Percentiles rank a stretch among this genome's conserved stretches.
These are phyloP conservation scores for Xylariomycetidae sp. DNA, from an alignment of 2,329 filamentous ascomycete genomes.

Conservation along the genomic window DNA sequence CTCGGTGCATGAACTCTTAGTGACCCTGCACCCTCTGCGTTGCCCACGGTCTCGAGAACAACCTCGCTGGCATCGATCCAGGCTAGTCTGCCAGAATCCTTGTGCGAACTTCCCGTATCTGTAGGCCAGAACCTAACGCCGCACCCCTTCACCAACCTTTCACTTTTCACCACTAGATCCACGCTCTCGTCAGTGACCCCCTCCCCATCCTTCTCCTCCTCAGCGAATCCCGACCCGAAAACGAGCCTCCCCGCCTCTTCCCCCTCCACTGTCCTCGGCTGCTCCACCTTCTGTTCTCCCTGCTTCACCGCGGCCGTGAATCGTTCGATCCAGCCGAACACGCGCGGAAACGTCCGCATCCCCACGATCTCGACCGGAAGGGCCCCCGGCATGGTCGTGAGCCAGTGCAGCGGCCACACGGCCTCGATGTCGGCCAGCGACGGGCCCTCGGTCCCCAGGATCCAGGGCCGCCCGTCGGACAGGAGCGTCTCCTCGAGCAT, in stretches of 20 bases:
- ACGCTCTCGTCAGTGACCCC: constrained; percentile 27
- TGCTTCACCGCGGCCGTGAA: constrained; percentile 47
- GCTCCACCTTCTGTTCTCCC: constrained; percentile 31
- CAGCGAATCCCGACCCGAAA: constrained; percentile 38
- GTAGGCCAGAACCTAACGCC: constrained; percentile 56
- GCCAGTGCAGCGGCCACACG: constrained; percentile 65
- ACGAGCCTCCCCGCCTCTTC: constrained; percentile 49
- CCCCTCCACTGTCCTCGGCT: constrained; percentile 43
- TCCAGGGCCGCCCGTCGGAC: constrained; percentile 62
- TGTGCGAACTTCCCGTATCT: constrained; percentile 56
- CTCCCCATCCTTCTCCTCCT: constrained; percentile 34
- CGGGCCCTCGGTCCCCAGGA: constrained; percentile 44
- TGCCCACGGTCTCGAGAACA: constrained; percentile 48
- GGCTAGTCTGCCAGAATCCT: constrained; percentile 53
- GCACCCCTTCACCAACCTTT: constrained; percentile 48
- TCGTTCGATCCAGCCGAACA: constrained; percentile 60
- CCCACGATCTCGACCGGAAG: constrained; percentile 51
- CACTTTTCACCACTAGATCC: constrained; percentile 42
- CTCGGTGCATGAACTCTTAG: constrained; percentile 59
- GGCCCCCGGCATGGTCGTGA: constrained; percentile 49
- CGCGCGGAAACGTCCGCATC: constrained; percentile 48
- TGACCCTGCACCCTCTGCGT: constrained; percentile 26
- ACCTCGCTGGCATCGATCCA: constrained; percentile 49
- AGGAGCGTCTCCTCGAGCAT: constrained; percentile 60
- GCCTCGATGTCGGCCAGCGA: constrained; percentile 65